Evolutionary conservation across 2,329 filamentous ascomycete species (phyloP).

Genomic region (Sclerotinia glacialis): DNA sequence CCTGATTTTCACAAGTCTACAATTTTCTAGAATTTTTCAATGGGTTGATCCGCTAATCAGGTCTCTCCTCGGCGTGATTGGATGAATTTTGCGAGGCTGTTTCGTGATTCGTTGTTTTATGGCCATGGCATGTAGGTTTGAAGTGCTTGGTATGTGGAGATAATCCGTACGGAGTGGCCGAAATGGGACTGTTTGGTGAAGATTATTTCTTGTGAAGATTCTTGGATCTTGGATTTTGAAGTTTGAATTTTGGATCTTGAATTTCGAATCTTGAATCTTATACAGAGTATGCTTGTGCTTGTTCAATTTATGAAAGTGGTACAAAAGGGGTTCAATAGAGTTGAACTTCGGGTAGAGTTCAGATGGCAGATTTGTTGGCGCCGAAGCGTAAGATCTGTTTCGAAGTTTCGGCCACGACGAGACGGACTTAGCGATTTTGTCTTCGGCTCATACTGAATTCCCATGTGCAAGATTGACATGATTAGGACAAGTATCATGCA

Average conservation of each 20-base stretch:
- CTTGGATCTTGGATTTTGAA: neutral
- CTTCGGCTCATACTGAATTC: neutral
- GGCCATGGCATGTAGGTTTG: neutral
- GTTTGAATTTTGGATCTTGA: neutral
- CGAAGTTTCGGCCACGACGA: neutral
- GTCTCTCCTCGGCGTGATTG: neutral
- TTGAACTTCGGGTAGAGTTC: neutral
- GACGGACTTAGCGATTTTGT: neutral
- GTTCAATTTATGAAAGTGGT: neutral
- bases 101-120: neutral
- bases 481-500: neutral
- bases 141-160: neutral
- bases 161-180: conserved; percentile 9
- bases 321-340: neutral
- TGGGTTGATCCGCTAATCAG: neutral
- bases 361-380: neutral
- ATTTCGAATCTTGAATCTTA: neutral
- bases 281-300: neutral
- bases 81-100: neutral
- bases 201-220: neutral
- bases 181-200: neutral
- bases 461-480: neutral
- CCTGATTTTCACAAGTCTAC: conserved; percentile 1
- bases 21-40: conserved; percentile 12
- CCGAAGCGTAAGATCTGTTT: neutral